These are phyloP conservation scores for Fusarium miscanthi DNA, from an alignment of 2,329 filamentous ascomycete genomes.

Conservation along the genomic window DNA sequence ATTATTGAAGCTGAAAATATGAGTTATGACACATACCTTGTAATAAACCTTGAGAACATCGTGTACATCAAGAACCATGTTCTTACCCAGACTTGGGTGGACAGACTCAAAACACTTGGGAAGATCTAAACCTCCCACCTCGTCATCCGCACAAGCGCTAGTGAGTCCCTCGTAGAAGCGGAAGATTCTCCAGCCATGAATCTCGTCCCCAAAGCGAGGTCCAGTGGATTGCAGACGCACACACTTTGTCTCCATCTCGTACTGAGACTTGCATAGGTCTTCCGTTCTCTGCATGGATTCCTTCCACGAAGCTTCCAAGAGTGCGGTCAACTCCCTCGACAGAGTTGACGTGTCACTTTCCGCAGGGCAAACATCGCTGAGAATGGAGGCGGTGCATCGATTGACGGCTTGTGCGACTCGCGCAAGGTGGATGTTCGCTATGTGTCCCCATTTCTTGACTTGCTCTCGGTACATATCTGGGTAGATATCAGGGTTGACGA, in stretches of 20 bases:
- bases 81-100: constrained; percentile 33
- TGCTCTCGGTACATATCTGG: constrained; percentile 47
- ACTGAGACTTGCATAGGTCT: constrained; percentile 3
- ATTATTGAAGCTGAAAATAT: rapidly evolving
- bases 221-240: constrained; percentile 40
- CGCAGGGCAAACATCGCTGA: constrained; percentile 30
- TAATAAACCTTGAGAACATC: constrained; percentile 54
- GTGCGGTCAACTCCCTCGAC: constrained; percentile 17
- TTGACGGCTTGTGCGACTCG: constrained; percentile 30
- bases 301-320: constrained; percentile 2
- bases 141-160: neutral
- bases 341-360: constrained; percentile 30
- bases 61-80: constrained; percentile 50
- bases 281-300: neutral
- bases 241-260: constrained; percentile 24
- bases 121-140: neutral
- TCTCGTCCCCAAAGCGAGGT: constrained; percentile 33
- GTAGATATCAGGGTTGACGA: constrained; percentile 49
- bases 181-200: constrained; percentile 33
- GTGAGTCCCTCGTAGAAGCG: constrained; percentile 30
- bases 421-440: constrained; percentile 43
- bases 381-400: constrained; percentile 26
- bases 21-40: constrained; percentile 38
- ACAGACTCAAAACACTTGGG: constrained; percentile 5
- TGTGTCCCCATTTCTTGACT: constrained; percentile 47